These are phyloP conservation scores for Aspergillus sp. DNA, from an alignment of 2,329 filamentous ascomycete genomes.

Conservation along the genomic window DNA sequence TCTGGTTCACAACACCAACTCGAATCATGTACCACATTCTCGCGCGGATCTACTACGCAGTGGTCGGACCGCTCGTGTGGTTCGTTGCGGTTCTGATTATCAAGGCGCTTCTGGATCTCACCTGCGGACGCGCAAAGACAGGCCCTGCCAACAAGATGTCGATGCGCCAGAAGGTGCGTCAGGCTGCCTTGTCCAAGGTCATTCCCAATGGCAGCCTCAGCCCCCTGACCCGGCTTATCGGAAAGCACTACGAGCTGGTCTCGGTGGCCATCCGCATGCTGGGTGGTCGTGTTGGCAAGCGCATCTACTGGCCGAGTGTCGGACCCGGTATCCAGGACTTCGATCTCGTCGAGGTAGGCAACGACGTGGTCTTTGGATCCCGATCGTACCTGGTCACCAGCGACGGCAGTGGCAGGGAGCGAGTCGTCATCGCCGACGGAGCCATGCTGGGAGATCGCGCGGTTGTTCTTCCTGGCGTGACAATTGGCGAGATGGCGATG, in stretches of 20 bases:
- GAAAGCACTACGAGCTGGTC: constrained; percentile 7
- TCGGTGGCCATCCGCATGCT: background rate
- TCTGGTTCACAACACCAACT: constrained; percentile 1
- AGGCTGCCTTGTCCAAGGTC: constrained; percentile 3
- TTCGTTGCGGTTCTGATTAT: background rate
- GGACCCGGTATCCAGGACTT: constrained; percentile 48
- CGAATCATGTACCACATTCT: constrained; percentile 3
- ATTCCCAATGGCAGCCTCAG: background rate
- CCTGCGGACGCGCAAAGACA: background rate
- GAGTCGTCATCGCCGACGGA: constrained; percentile 48
- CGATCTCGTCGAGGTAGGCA: constrained; percentile 55
- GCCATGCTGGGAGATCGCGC: constrained; percentile 61
- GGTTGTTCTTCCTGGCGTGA: constrained; percentile 52
- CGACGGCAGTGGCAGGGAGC: constrained; percentile 52
- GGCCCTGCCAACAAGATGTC: background rate
- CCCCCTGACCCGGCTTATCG: background rate
- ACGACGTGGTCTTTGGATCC: constrained; percentile 62
- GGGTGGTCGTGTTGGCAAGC: background rate
- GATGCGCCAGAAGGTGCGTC: background rate
- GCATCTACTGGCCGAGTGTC: constrained; percentile 5
- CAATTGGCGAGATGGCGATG: constrained; percentile 50
- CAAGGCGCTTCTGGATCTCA: background rate
- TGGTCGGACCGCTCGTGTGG: background rate
- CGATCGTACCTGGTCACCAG: constrained; percentile 55
- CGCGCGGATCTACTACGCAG: constrained; percentile 2